Conservation (phyloP, 2,329 filamentous ascomycete genomes). For the Penicillium sp. region DNA sequence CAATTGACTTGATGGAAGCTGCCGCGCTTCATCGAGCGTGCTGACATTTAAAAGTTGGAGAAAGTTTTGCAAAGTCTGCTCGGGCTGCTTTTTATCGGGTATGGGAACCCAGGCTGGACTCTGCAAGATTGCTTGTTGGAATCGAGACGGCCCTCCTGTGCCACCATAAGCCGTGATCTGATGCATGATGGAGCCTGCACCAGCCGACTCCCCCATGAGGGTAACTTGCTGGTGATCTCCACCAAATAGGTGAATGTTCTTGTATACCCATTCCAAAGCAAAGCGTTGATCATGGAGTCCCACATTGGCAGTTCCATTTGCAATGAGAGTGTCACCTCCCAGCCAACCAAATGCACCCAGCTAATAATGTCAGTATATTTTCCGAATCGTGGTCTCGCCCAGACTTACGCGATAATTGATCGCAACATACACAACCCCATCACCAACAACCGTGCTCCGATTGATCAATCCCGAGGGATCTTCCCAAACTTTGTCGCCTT, state of each 20-base stretch:
- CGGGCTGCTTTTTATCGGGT: slow-evolving; percentile 36
- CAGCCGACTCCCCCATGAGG: slow-evolving; percentile 47
- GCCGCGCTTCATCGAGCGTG: slow-evolving; percentile 46
- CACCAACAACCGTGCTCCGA: slow-evolving; percentile 39
- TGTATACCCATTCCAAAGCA: slow-evolving; percentile 59
- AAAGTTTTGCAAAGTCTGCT: slow-evolving; percentile 42
- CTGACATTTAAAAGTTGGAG: slow-evolving; percentile 45
- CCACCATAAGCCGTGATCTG: slow-evolving; percentile 57
- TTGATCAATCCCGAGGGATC: slow-evolving; percentile 43
- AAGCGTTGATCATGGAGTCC: slow-evolving; percentile 56
- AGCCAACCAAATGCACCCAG: slow-evolving; percentile 53
- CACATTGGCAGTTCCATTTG: slow-evolving; percentile 49
- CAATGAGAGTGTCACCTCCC: slow-evolving; percentile 45
- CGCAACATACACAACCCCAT: slow-evolving; percentile 49
- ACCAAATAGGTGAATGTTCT: slow-evolving; percentile 57
- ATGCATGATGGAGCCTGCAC: slow-evolving; percentile 56
- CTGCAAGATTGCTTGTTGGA: slow-evolving; percentile 46
- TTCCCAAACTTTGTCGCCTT: slow-evolving; percentile 37
- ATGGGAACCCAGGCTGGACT: slow-evolving; percentile 43
- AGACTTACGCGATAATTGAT: slow-evolving; percentile 47
- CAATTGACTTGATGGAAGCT: slow-evolving; percentile 40
- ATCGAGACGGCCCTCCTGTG: slow-evolving; percentile 35
- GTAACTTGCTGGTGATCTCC: slow-evolving; percentile 54
- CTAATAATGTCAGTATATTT: slow-evolving; percentile 14
- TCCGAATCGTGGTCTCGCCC: background rate